Conservation (phyloP, 2,329 filamentous ascomycete species). For the Diaporthe sp. region DNA sequence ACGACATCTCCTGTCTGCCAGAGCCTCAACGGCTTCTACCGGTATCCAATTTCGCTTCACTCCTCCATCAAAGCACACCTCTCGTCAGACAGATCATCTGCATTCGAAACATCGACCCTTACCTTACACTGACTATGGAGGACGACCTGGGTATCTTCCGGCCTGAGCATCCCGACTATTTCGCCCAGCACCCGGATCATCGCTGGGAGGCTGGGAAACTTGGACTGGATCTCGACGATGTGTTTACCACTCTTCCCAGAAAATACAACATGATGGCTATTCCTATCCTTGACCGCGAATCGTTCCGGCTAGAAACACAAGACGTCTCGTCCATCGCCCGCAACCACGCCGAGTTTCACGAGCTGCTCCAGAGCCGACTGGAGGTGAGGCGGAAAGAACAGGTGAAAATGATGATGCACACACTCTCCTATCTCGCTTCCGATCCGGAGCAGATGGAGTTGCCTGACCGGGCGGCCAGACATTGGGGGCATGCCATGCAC, state of each 20-base stretch:
- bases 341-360: neutral
- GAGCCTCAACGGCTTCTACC: too few relatives aligned
- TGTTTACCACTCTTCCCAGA: neutral
- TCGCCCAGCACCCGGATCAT: too few relatives aligned
- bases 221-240: slow-evolving; percentile 8
- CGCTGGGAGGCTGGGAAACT: too few relatives aligned
- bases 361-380: neutral
- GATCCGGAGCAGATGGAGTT: neutral
- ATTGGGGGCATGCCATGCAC: too few relatives aligned
- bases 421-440: neutral
- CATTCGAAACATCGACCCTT: slow-evolving; percentile 9
- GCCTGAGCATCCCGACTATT: too few relatives aligned
- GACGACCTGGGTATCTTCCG: slow-evolving; percentile 1
- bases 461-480: neutral
- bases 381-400: neutral
- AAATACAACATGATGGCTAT: neutral
- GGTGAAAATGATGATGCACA: neutral
- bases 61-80: too few relatives aligned
- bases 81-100: too few relatives aligned
- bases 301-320: too few relatives aligned
- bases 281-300: slow-evolving; percentile 3
- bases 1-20: too few relatives aligned
- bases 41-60: too few relatives aligned
- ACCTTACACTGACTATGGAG: slow-evolving; percentile 7
- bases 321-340: neutral